Evolutionary conservation across 208 protist species (phyloP).

Genomic region (Leishmania tarentolae): DNA sequence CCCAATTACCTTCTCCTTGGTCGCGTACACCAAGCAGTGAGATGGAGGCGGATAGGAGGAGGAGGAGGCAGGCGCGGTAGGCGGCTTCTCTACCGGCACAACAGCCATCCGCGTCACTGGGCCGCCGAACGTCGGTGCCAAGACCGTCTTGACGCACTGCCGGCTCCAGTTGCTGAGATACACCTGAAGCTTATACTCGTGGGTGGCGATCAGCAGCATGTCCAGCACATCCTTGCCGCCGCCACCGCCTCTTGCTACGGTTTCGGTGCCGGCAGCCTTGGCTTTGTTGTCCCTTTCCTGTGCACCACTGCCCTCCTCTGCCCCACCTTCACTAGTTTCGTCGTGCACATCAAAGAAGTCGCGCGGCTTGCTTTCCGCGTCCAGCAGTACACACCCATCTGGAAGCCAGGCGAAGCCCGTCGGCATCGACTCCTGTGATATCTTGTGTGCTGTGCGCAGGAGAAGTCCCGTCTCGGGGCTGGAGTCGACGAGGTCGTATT

Average conservation of each 20-base stretch:
- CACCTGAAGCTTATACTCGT: conserved; percentile 91
- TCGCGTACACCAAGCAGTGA: conserved; percentile 86
- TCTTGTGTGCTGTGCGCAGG: conserved; percentile 82
- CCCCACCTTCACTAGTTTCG: background rate
- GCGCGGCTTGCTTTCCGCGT: conserved; percentile 43
- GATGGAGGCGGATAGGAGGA: conserved; percentile 13
- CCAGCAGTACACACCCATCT: conserved; percentile 39
- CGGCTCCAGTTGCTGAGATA: conserved; percentile 85
- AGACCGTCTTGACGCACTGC: conserved; percentile 89
- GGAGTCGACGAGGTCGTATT: conserved; percentile 94
- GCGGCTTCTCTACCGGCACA: conserved; percentile 17
- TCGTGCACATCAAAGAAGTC: conserved; percentile 24
- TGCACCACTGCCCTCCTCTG: background rate
- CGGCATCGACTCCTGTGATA: conserved; percentile 90
- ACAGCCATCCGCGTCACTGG: conserved; percentile 76
- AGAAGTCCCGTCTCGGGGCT: conserved; percentile 83
- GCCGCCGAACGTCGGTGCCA: conserved; percentile 93
- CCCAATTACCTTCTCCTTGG: conserved; percentile 91
- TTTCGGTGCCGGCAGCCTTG: background rate
- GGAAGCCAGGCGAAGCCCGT: conserved; percentile 90
- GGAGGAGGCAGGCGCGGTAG: conserved; percentile 1
- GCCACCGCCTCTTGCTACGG: background rate
- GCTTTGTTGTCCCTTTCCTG: background rate
- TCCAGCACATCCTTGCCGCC: conserved; percentile 40
- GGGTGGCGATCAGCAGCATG: conserved; percentile 83